Percentiles rank a stretch among this genome's conserved stretches.
Evolutionary conservation across 1,284 basidiomycete genomes (phyloP).

Genomic region (Tremellales sp.): DNA sequence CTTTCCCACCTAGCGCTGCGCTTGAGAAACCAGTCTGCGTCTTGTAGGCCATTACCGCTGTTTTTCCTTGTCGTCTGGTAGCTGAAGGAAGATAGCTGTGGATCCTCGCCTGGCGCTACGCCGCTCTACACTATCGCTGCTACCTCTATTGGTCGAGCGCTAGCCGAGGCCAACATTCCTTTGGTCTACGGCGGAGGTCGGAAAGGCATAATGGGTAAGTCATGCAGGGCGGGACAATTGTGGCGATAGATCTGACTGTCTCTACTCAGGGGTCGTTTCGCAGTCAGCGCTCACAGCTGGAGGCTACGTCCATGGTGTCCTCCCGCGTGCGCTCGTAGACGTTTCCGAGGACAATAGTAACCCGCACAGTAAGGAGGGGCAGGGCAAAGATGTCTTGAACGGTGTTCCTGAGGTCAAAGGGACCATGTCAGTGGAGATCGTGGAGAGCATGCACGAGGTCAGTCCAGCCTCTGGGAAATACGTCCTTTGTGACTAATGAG

Average conservation of each 20-base stretch:
- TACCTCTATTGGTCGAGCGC: conserved; percentile 66
- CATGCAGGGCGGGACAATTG: neutral
- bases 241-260: neutral
- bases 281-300: conserved; percentile 62
- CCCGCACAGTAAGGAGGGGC: conserved; percentile 31
- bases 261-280: conserved; percentile 59
- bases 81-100: conserved; percentile 53
- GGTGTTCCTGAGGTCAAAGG: conserved; percentile 49
- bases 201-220: conserved; percentile 72
- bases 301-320: conserved; percentile 74
- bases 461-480: conserved; percentile 7
- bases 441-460: conserved; percentile 80
- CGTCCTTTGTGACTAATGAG: neutral
- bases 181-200: conserved; percentile 85
- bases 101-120: conserved; percentile 63
- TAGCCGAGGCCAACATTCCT: conserved; percentile 61
- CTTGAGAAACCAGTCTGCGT: conserved; percentile 44
- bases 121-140: conserved; percentile 66
- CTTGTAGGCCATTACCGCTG: conserved; percentile 32
- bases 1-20: conserved; percentile 22
- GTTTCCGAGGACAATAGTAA: conserved; percentile 32
- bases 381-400: conserved; percentile 35
- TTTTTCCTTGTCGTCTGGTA: neutral
- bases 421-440: conserved; percentile 54
- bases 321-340: conserved; percentile 60